These are phyloP conservation scores for Dictyophora rubrovolvata DNA, from an alignment of 768 basidiomycete species.

Conservation along the genomic window DNA sequence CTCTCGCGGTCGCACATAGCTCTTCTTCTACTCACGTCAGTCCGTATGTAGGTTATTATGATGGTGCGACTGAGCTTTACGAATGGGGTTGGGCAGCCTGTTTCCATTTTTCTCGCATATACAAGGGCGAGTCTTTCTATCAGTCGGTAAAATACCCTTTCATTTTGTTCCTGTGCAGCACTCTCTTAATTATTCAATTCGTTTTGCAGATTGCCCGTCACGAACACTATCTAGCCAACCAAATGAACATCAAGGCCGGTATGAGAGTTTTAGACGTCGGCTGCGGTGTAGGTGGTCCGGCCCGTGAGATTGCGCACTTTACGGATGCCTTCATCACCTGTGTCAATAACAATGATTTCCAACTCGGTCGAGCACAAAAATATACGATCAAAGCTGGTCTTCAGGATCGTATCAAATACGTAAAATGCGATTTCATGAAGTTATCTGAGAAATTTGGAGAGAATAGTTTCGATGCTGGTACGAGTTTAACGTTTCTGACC, in stretches of 20 bases:
- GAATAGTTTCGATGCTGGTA: constrained; percentile 89
- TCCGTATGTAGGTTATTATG: too few species aligned
- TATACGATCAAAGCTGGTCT: constrained; percentile 75
- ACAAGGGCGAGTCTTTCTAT: constrained; percentile 26
- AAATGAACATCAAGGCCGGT: constrained; percentile 75
- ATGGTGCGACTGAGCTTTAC: constrained; percentile 25
- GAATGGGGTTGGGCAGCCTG: too few species aligned
- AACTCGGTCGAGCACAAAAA: constrained; percentile 73
- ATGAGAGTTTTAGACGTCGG: constrained; percentile 98
- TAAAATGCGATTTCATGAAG: constrained; percentile 96
- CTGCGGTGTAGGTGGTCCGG: constrained; percentile 96
- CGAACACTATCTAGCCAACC: constrained; percentile 90
- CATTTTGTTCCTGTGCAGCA: constrained; percentile 9
- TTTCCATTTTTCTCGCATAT: constrained; percentile 36
- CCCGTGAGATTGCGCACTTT: constrained; percentile 89
- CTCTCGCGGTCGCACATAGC: neutral
- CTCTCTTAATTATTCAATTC: too few species aligned
- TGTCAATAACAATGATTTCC: constrained; percentile 95
- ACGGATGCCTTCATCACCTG: constrained; percentile 77
- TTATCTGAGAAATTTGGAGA: constrained; percentile 85
- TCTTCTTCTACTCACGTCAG: neutral
- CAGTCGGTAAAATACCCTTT: too few species aligned
- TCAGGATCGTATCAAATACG: constrained; percentile 67
- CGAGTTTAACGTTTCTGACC: constrained; percentile 18
- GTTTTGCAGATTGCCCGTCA: constrained; percentile 69